Evolutionary conservation across 768 basidiomycete genomes (phyloP).

Genomic region (Kwoniella bestiolae): DNA sequence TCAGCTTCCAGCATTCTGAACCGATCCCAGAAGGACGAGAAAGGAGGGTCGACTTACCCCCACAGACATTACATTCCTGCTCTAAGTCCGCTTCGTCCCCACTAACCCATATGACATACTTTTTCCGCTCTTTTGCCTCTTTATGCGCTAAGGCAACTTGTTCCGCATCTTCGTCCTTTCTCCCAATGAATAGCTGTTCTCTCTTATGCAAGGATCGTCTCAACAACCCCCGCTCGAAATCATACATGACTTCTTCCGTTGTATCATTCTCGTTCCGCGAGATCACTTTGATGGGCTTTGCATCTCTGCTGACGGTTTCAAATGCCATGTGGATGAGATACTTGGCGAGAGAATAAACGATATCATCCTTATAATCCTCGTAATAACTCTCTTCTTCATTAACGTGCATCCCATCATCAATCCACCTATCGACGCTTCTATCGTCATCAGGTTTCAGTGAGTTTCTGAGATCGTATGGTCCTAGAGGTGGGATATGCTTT

Average conservation of each 20-base stretch:
- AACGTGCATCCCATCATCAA: not conserved
- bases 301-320: not conserved
- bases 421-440: not conserved
- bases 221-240: not conserved
- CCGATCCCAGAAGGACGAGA: too few species aligned
- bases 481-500: not conserved
- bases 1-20: not conserved
- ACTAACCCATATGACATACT: not conserved
- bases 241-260: not conserved
- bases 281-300: not conserved
- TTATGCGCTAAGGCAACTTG: not conserved
- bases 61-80: not conserved
- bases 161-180: not conserved
- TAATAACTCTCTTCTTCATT: not conserved
- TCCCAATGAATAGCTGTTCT: not conserved
- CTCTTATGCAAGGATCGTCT: not conserved
- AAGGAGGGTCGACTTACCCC: not conserved
- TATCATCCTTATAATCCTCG: not conserved
- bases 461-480: not conserved
- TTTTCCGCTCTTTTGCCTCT: not conserved
- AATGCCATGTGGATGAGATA: not conserved
- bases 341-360: not conserved
- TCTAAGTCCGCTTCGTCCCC: not conserved
- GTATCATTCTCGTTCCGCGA: not conserved
- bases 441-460: not conserved